Evolutionary conservation across 306 rosid species (phyloP), one percentile per base, ranked within the genome.

Genomic region (Alnus glutinosa): DNA sequence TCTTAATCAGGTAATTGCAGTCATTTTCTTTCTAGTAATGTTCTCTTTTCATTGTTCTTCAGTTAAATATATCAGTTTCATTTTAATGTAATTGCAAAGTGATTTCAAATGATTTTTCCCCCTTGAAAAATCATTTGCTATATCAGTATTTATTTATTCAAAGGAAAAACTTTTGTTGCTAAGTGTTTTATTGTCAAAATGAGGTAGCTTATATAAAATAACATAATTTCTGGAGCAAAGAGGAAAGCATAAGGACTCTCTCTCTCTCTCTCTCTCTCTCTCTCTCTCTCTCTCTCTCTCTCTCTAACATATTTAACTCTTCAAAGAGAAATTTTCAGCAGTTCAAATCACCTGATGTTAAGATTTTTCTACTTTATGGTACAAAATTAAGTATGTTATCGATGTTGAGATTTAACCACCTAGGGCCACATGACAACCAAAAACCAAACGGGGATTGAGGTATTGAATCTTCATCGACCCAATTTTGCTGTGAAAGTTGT

Each of bases 401-500:
- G 3, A 49, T 49, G 52, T 49, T 49, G 52, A 49, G 52, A 49
- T 49, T 23, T n/a, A 28, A 58, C 64, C 37, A 3, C 64, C 64
- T 28, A 58, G 36, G 50, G 39, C 32, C 37, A 59, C 48, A 39
- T 67, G 30, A 50, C 72, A 7, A 37, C 14, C 12, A 19, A 67
- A 67, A 67, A 67, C 13, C 32, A 67, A 39, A 39, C 14, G 30
- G 72, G 72, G 42, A 67, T 67, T 42, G 28, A 42, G 51, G 50
- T 67, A 67, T 42, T 67, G 32, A 37, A 37, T 18, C 3, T 36
- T 16, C 64, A 4, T 13, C 70, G 6, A 39, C 52, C 49, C 49
- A 68, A 42, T 39, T 39, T n/a, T 42, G 32, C 72, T 68, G 32
- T 68, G 72, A 68, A 39, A 68, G 75, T 37, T 81, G 84, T 77